Evolutionary conservation across 192 early-diverging fungal genomes (phyloP).

Genomic region (Chytriomyces sp.): DNA sequence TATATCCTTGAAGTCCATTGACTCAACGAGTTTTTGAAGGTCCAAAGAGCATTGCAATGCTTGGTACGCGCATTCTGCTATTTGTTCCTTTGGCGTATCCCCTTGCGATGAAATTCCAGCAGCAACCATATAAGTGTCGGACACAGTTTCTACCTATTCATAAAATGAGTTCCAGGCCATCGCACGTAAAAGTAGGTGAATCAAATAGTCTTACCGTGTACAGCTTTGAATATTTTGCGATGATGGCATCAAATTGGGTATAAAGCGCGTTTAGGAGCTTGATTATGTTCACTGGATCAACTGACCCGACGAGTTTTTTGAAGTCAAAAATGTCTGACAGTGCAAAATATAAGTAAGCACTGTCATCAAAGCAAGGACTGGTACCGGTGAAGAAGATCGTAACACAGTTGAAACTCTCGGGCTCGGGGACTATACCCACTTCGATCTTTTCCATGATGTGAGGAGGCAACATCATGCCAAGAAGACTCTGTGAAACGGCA

Average conservation of each 20-base stretch:
- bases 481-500: background rate
- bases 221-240: slow-evolving; percentile 3
- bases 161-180: background rate
- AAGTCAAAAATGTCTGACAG: slow-evolving; percentile 9
- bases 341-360: background rate
- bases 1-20: background rate
- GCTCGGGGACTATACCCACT: slow-evolving; percentile 4
- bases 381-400: slow-evolving; percentile 6
- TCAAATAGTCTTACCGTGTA: slow-evolving; percentile 1
- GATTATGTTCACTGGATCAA: slow-evolving; percentile 6
- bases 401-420: background rate
- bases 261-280: slow-evolving; percentile 21
- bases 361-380: background rate
- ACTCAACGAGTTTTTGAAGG: background rate
- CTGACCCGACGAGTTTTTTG: background rate
- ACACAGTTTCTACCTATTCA: slow-evolving; percentile 18
- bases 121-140: slow-evolving; percentile 26
- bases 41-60: slow-evolving; percentile 12
- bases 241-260: slow-evolving; percentile 23
- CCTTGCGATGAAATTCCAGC: slow-evolving; percentile 12
- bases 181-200: background rate
- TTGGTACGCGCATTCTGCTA: slow-evolving; percentile 4
- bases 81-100: slow-evolving; percentile 4
- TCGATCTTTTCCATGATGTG: slow-evolving; percentile 21
- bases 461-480: slow-evolving; percentile 1